These are phyloP conservation scores for Dictyostelium discoideum DNA, from an alignment of 78 protist species.

Conservation along the genomic window DNA sequence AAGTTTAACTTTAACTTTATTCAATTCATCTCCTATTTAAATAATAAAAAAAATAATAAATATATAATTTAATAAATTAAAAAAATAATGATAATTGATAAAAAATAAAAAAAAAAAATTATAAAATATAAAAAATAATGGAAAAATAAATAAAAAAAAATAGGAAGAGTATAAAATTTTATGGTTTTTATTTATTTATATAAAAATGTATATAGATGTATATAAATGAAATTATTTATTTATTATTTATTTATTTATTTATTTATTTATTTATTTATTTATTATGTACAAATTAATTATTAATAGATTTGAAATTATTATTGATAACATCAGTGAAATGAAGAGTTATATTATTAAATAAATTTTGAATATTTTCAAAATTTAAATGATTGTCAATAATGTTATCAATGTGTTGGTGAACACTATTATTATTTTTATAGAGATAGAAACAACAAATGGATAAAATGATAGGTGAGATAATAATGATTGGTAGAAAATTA, in stretches of 20 bases:
- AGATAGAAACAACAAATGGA: slow-evolving; percentile 3
- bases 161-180: not conserved
- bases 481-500: slow-evolving; percentile 17
- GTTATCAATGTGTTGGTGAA: not conserved
- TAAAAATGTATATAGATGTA: not conserved
- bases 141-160: not conserved
- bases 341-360: not conserved
- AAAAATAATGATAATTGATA: too few relatives aligned
- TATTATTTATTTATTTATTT: not conserved
- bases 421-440: not conserved
- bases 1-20: not conserved
- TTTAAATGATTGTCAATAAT: not conserved
- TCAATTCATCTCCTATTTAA: not conserved
- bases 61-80: too few relatives aligned
- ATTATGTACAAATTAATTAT: not conserved
- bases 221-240: not conserved
- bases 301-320: not conserved
- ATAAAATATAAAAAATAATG: not conserved
- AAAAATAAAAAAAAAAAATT: not conserved
- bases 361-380: not conserved
- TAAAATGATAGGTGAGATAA: slow-evolving; percentile 4
- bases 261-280: not conserved
- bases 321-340: not conserved
- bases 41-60: not conserved
- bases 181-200: not conserved